A percentile compares a stretch with the other conserved stretches of the same genome.
These are phyloP conservation scores for Dactylonectria macrodidyma DNA, from an alignment of 2,329 filamentous ascomycete genomes.

Conservation along the genomic window DNA sequence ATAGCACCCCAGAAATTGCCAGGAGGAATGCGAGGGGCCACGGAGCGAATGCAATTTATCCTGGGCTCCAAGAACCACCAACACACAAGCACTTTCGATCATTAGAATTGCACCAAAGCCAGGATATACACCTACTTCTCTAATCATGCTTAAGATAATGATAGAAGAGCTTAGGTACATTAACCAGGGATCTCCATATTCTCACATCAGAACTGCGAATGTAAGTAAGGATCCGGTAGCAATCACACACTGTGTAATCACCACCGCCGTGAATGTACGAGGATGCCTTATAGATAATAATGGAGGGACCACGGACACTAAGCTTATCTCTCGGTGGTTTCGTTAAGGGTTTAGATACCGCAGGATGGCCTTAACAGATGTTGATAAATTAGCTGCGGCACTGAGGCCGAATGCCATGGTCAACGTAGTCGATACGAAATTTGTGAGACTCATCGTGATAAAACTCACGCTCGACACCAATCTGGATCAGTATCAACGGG, in stretches of 20 bases:
- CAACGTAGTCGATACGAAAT: background rate
- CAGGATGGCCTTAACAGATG: background rate
- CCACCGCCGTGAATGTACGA: background rate
- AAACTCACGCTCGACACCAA: background rate
- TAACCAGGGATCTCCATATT: background rate
- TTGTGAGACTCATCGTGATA: constrained; percentile 3
- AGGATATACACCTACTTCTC: constrained; percentile 6
- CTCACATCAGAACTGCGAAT: constrained; percentile 3
- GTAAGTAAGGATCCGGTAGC: background rate
- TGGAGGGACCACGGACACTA: constrained; percentile 4
- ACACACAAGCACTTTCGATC: background rate
- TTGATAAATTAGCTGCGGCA: background rate
- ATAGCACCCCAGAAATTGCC: too few species aligned
- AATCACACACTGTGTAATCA: constrained; percentile 2
- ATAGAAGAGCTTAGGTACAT: background rate
- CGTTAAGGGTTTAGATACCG: constrained; percentile 5
- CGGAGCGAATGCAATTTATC: background rate
- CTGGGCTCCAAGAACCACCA: background rate
- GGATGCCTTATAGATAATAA: background rate
- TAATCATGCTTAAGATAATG: background rate
- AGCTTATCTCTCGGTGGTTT: constrained; percentile 1
- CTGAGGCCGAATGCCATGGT: background rate
- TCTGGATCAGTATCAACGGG: too few species aligned
- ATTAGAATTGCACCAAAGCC: constrained; percentile 2
- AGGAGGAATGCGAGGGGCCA: too few species aligned